Conservation (phyloP, 2,329 filamentous ascomycete species). For the Aspergillus fischeri region DNA sequence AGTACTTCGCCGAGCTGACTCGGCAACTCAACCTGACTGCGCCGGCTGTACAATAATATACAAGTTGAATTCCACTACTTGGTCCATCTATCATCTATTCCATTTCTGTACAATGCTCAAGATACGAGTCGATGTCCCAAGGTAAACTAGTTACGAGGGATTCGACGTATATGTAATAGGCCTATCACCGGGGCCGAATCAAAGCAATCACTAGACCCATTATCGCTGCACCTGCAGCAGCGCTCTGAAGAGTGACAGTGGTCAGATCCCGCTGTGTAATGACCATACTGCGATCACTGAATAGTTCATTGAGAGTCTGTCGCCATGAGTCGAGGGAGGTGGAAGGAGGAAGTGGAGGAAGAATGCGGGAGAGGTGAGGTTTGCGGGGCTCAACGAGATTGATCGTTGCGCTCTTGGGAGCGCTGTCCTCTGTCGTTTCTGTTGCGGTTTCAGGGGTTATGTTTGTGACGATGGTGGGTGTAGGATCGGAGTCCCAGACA, state of each 20-base stretch:
- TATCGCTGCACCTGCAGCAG: slow-evolving; percentile 60
- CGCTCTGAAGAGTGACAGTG: slow-evolving; percentile 64
- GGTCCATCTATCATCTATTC: background rate
- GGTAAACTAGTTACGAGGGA: background rate
- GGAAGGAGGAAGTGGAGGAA: slow-evolving; percentile 13
- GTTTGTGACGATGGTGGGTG: background rate
- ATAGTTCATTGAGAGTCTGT: slow-evolving; percentile 53
- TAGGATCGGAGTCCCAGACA: slow-evolving; percentile 1
- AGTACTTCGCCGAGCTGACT: background rate
- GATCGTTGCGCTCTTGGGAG: background rate
- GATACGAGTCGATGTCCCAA: slow-evolving; percentile 1
- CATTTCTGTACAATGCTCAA: slow-evolving; percentile 1
- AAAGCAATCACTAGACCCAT: slow-evolving; percentile 52
- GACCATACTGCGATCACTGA: slow-evolving; percentile 61
- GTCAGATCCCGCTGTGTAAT: slow-evolving; percentile 68
- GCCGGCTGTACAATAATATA: background rate
- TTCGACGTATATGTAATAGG: slow-evolving; percentile 13
- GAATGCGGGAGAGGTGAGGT: slow-evolving; percentile 21
- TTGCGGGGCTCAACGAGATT: slow-evolving; percentile 15
- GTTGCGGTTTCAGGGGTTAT: background rate
- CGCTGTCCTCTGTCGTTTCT: slow-evolving; percentile 1
- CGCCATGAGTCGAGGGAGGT: slow-evolving; percentile 44
- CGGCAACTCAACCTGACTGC: background rate
- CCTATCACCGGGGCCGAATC: slow-evolving; percentile 41
- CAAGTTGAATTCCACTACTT: background rate